phyloP scores from a whole-genome alignment of 495 filamentous ascomycete genomes.

The Cudoniella acicularis region DNA sequence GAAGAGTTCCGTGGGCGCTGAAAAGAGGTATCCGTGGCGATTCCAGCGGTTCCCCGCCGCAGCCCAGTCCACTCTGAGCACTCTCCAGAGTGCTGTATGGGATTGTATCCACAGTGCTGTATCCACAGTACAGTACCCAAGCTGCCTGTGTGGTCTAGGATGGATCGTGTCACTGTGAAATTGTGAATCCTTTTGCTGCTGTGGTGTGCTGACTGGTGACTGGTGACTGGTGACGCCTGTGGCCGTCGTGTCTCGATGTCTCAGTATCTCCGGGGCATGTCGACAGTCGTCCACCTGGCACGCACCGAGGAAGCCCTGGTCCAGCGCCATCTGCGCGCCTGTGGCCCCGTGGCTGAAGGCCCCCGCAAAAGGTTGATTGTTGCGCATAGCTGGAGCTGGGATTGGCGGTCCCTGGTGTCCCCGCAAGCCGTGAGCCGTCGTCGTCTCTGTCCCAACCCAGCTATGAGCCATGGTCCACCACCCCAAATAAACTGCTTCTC shows the following conservation, averaged over 20 bases:
- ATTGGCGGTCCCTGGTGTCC: too few relatives aligned
- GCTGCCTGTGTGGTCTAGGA: too few relatives aligned
- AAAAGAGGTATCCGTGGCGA: not conserved
- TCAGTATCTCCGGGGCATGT: too few relatives aligned
- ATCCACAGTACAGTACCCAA: too few relatives aligned
- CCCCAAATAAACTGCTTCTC: slow-evolving; percentile 12
- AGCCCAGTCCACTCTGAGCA: not conserved
- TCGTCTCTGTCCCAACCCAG: too few relatives aligned
- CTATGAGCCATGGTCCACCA: not conserved
- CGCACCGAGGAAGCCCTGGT: not conserved
- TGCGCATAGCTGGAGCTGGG: not conserved
- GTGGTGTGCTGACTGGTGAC: too few relatives aligned
- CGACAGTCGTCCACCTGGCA: too few relatives aligned
- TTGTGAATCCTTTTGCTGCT: too few relatives aligned
- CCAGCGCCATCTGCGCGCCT: not conserved
- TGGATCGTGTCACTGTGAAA: too few relatives aligned
- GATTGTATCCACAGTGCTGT: too few relatives aligned
- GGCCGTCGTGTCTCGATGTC: too few relatives aligned
- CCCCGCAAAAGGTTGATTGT: not conserved
- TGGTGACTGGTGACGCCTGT: too few relatives aligned
- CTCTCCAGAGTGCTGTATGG: not conserved
- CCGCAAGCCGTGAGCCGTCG: not conserved
- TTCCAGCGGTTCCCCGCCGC: not conserved
- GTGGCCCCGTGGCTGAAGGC: not conserved
- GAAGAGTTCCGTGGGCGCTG: not conserved